These are phyloP conservation scores for Aspergillus hiratsukae DNA, from an alignment of 2,329 filamentous ascomycete genomes.

Conservation along the genomic window DNA sequence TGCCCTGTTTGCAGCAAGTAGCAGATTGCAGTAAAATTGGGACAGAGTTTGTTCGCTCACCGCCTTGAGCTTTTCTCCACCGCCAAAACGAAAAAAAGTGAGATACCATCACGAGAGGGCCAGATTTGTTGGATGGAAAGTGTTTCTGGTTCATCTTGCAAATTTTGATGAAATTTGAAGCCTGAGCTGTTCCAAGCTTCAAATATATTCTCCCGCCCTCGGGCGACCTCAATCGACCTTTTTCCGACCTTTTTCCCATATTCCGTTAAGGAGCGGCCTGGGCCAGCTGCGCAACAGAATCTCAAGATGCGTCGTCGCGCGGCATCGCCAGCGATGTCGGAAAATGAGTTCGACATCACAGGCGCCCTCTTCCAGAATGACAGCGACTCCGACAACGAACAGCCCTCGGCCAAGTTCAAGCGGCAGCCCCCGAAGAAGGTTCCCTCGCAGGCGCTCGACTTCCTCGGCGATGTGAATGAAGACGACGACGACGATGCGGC, in stretches of 20 bases:
- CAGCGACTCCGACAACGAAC: slow-evolving; percentile 44
- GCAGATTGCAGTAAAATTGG: slow-evolving; percentile 8
- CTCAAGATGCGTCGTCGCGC: slow-evolving; percentile 64
- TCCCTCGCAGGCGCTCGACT: slow-evolving; percentile 39
- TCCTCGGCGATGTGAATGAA: slow-evolving; percentile 56
- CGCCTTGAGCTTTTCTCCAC: slow-evolving; percentile 23
- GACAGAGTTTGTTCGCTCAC: slow-evolving; percentile 21
- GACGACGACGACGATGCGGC: slow-evolving; percentile 68
- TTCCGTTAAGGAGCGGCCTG: neutral
- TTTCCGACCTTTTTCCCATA: neutral
- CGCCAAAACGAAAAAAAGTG: slow-evolving; percentile 6
- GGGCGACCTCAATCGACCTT: neutral
- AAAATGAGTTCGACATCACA: slow-evolving; percentile 88
- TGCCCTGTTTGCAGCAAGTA: slow-evolving; percentile 20
- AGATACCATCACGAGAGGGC: neutral
- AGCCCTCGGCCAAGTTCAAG: slow-evolving; percentile 42
- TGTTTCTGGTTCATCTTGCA: neutral
- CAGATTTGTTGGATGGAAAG: neutral
- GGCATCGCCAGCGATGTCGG: slow-evolving; percentile 76
- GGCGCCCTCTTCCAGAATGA: slow-evolving; percentile 66
- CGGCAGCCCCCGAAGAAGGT: slow-evolving; percentile 42
- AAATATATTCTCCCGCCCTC: neutral
- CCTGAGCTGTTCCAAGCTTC: neutral
- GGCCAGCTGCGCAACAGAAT: slow-evolving; percentile 6
- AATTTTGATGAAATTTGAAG: neutral